Evolutionary conservation across 73 alveolate genomes (phyloP).

Genomic region (Uronychia setigera): DNA sequence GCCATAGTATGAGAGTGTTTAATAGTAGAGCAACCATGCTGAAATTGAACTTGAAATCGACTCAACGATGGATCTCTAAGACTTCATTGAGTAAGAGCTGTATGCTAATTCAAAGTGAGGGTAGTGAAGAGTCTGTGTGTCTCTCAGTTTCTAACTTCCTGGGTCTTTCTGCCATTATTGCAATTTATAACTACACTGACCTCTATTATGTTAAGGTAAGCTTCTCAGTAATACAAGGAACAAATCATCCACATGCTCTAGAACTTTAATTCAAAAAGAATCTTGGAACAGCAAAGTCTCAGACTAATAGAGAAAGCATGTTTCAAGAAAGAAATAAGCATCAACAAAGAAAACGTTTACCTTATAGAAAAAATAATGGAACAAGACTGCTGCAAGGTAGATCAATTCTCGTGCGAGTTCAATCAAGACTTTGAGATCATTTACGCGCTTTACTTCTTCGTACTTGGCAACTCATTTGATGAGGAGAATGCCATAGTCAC

Average conservation of each 20-base stretch:
- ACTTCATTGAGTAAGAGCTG: too few relatives aligned
- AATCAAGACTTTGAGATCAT: not conserved
- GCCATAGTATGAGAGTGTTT: too few relatives aligned
- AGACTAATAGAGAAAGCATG: not conserved
- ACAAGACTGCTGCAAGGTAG: not conserved
- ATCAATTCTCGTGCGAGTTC: not conserved
- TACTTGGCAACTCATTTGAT: not conserved
- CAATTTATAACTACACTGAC: not conserved
- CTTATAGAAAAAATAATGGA: not conserved
- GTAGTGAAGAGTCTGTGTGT: too few relatives aligned
- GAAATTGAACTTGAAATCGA: too few relatives aligned
- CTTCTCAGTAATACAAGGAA: not conserved
- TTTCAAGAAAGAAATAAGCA: not conserved
- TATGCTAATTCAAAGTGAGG: too few relatives aligned
- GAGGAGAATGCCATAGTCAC: not conserved
- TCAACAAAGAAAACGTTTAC: not conserved
- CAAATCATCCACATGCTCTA: not conserved
- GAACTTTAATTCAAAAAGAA: not conserved
- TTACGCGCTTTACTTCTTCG: not conserved
- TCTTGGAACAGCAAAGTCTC: not conserved
- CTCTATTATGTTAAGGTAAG: not conserved
- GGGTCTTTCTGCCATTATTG: not conserved
- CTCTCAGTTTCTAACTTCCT: not conserved
- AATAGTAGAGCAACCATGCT: too few relatives aligned
- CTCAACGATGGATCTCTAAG: too few relatives aligned